A percentile compares a stretch with the other conserved stretches of the same genome.
Conservation (phyloP, 495 filamentous ascomycete species). For the Delitschia confertaspora region DNA sequence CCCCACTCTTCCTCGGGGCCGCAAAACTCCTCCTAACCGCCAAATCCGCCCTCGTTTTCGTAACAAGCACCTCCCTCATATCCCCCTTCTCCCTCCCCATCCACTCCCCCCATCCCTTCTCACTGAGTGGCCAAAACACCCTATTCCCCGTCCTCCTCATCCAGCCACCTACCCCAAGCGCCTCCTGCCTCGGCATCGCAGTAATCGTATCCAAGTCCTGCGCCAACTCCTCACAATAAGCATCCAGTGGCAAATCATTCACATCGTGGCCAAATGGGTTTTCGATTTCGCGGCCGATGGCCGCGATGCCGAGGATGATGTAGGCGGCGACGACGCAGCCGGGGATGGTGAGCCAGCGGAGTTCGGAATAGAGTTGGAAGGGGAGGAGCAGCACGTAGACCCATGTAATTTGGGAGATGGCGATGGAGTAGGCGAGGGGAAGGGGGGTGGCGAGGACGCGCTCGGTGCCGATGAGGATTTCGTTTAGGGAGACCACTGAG, state of each 20-base stretch:
- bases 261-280: conserved; percentile 89
- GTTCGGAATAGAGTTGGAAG: conserved; percentile 61
- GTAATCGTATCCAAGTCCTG: conserved; percentile 68
- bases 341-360: conserved; percentile 77
- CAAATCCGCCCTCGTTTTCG: conserved; percentile 27
- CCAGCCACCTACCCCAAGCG: conserved; percentile 50
- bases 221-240: conserved; percentile 65
- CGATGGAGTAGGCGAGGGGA: conserved; percentile 76
- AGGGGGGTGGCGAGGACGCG: conserved; percentile 79
- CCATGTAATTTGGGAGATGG: conserved; percentile 84
- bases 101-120: conserved; percentile 53
- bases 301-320: conserved; percentile 77
- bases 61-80: conserved; percentile 47
- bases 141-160: conserved; percentile 51
- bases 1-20: neutral
- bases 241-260: conserved; percentile 77
- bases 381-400: conserved; percentile 76
- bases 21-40: conserved; percentile 13
- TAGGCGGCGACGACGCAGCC: conserved; percentile 68
- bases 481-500: conserved; percentile 52
- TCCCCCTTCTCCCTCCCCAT: conserved; percentile 49
- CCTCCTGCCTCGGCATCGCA: conserved; percentile 43
- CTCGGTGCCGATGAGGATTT: conserved; percentile 65
- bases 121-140: conserved; percentile 61
- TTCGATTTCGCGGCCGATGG: conserved; percentile 64